Conservation (phyloP, 176 grass and related monocot species). For the Oryza australiensis region DNA sequence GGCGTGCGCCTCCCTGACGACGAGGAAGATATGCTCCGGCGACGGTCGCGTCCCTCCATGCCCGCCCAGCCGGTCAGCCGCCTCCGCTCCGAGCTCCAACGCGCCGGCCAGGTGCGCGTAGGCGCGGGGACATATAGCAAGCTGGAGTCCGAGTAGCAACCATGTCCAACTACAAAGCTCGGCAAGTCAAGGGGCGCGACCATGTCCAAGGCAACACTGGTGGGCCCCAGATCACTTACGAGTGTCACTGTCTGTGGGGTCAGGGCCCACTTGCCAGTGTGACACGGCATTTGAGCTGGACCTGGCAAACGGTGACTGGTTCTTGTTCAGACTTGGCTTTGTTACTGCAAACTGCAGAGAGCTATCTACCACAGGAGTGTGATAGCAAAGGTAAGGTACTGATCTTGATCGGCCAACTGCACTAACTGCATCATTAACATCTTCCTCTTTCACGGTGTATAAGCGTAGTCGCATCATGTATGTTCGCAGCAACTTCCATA, state of each 20-base stretch:
- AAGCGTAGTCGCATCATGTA: not conserved
- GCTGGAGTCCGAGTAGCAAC: too few relatives aligned
- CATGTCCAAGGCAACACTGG: not conserved
- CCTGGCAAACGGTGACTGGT: not conserved
- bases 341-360: not conserved
- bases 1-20: not conserved
- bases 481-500: not conserved
- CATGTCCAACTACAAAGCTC: too few relatives aligned
- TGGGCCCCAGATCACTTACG: too few relatives aligned
- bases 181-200: conserved; percentile 6
- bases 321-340: not conserved
- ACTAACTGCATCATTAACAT: not conserved
- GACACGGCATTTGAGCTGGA: not conserved
- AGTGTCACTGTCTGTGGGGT: conserved; percentile 1
- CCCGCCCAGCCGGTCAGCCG: not conserved
- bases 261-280: not conserved
- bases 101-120: not conserved
- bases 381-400: not conserved
- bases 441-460: not conserved
- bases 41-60: conserved; percentile 38
- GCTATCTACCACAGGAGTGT: not conserved
- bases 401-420: not conserved
- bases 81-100: not conserved
- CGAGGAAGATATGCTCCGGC: conserved; percentile 25
- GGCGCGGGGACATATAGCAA: not conserved